Percentiles rank a stretch among this genome's conserved stretches.
Evolutionary conservation across 108 stramenopile genomes (phyloP).

Genomic region (Fragilariopsis cylindrus): DNA sequence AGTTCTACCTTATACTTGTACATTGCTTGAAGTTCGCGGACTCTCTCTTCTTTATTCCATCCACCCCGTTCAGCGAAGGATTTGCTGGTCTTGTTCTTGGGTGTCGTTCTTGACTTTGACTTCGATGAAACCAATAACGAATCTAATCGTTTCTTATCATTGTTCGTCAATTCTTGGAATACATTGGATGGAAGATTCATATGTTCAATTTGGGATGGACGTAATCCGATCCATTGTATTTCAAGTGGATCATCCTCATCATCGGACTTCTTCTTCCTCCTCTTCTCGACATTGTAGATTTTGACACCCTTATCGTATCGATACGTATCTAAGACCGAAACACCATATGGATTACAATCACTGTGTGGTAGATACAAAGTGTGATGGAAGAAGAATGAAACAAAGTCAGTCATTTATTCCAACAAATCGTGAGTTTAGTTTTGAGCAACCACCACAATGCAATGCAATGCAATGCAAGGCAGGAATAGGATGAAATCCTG

Average conservation of each 20-base stretch:
- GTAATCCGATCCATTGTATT: slow-evolving; percentile 74
- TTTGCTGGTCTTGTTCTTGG: slow-evolving; percentile 9
- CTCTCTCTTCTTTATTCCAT: slow-evolving; percentile 3
- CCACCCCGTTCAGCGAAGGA: slow-evolving; percentile 25
- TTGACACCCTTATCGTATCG: slow-evolving; percentile 28
- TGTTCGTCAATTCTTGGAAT: slow-evolving; percentile 62
- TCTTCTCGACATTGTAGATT: background rate
- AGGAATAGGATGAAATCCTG: no score
- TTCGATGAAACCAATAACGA: slow-evolving; percentile 22
- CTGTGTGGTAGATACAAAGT: background rate
- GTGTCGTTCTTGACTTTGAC: slow-evolving; percentile 22
- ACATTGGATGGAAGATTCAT: slow-evolving; percentile 75
- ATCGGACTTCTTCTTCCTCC: background rate
- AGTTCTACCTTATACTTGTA: slow-evolving; percentile 74
- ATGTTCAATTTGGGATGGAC: slow-evolving; percentile 52
- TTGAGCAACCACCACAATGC: slow-evolving; percentile 15
- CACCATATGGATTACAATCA: slow-evolving; percentile 83
- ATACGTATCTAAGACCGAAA: slow-evolving; percentile 74
- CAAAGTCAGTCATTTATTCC: background rate
- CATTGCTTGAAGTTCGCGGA: slow-evolving; percentile 58
- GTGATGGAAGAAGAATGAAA: background rate
- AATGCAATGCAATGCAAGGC: slow-evolving; percentile 13
- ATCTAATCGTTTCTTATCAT: slow-evolving; percentile 60
- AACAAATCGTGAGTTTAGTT: no score
- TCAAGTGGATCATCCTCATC: background rate